Percentiles rank a stretch among this genome's conserved stretches.
These are phyloP conservation scores for Monocercomonoides exilis DNA, from an alignment of 78 protist genomes.

Conservation along the genomic window DNA sequence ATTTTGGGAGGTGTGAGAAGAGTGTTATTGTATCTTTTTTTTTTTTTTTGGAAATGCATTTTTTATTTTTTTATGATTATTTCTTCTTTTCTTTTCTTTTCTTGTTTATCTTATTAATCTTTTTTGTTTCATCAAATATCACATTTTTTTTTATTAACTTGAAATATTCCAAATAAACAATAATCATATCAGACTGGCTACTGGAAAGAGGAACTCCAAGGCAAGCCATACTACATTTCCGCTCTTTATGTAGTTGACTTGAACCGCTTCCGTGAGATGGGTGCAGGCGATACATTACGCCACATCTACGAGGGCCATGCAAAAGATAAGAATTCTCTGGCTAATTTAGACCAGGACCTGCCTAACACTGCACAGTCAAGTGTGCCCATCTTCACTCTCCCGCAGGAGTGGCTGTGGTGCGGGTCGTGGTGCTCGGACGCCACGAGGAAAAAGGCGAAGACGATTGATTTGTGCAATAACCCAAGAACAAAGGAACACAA, in stretches of 20 bases:
- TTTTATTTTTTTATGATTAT: no score
- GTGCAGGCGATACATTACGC: slow-evolving; percentile 2
- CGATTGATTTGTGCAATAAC: slow-evolving; percentile 20
- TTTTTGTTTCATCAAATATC: no score
- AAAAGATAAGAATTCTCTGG: neutral
- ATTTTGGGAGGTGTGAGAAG: slow-evolving; percentile 17
- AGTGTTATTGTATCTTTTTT: no score
- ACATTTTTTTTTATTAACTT: no score
- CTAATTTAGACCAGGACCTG: slow-evolving; percentile 27
- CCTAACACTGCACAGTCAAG: neutral
- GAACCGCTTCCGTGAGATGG: neutral
- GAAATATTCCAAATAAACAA: no score
- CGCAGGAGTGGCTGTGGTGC: no score
- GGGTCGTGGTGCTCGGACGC: slow-evolving; percentile 16
- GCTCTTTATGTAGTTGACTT: slow-evolving; percentile 18
- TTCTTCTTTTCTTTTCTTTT: neutral
- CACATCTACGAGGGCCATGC: neutral
- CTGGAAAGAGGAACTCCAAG: slow-evolving; percentile 5
- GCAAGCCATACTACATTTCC: slow-evolving; percentile 17
- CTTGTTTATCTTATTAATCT: no score
- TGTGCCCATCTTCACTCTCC: neutral
- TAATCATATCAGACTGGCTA: neutral
- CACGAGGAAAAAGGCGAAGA: neutral
- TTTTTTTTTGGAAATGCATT: no score
- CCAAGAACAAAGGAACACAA: neutral